Evolutionary conservation across 2,329 filamentous ascomycete genomes (phyloP).

Genomic region (Aspergillus persii): DNA sequence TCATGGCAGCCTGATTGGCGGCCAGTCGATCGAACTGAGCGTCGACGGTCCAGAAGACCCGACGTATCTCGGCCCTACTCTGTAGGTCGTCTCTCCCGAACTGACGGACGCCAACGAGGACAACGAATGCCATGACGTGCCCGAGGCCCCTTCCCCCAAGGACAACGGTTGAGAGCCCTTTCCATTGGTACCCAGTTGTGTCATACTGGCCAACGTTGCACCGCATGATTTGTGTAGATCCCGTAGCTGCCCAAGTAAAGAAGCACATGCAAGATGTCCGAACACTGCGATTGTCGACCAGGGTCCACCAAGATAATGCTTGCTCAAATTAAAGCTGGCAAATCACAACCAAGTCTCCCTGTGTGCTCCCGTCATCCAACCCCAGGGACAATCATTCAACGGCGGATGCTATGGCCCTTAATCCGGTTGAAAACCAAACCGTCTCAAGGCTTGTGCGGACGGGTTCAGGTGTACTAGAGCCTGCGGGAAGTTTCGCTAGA

Average conservation of each 20-base stretch:
- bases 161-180: conserved; percentile 13
- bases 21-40: neutral
- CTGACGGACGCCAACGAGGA: conserved; percentile 8
- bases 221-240: conserved; percentile 22
- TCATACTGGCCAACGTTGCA: conserved; percentile 20
- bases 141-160: conserved; percentile 5
- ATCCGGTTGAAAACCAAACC: conserved; percentile 7
- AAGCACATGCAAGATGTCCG: conserved; percentile 5
- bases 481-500: neutral
- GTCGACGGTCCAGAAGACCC: neutral
- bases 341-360: conserved; percentile 16
- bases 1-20: neutral
- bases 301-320: conserved; percentile 21
- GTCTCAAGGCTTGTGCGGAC: conserved; percentile 1
- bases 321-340: conserved; percentile 10
- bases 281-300: conserved; percentile 17
- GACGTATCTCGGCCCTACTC: neutral
- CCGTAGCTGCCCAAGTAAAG: conserved; percentile 25
- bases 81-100: neutral
- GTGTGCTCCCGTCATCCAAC: conserved; percentile 13
- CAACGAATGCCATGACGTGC: conserved; percentile 20
- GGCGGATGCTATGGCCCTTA: conserved; percentile 10
- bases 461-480: too few species aligned
- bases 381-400: conserved; percentile 15
- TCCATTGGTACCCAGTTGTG: conserved; percentile 12